Conservation (phyloP, 2,329 filamentous ascomycete genomes). For the Apiospora pterosperma region DNA sequence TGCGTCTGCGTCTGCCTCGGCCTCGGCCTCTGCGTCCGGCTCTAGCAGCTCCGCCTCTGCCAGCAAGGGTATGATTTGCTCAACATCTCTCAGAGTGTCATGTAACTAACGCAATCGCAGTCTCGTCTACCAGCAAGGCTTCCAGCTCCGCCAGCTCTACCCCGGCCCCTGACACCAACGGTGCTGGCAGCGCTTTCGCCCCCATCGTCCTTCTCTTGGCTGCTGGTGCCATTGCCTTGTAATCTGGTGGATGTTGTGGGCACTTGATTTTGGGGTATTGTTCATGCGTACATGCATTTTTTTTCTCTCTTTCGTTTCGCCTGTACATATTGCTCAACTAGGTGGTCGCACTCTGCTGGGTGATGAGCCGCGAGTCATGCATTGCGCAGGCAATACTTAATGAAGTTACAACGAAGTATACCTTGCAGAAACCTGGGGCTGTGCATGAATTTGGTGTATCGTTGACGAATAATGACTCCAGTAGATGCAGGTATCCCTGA, state of each 20-base stretch:
- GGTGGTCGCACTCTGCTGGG: not conserved
- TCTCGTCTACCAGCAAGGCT: too few species aligned
- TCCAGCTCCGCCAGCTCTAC: not conserved
- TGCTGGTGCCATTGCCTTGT: not conserved
- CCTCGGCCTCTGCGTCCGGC: not conserved
- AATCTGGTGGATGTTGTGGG: not conserved
- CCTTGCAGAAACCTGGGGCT: too few species aligned
- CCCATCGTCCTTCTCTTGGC: conserved; percentile 22
- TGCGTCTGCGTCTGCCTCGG: not conserved
- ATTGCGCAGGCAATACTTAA: not conserved
- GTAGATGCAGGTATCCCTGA: not conserved
- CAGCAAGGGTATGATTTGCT: not conserved
- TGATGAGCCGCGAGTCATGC: not conserved
- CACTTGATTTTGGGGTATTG: not conserved
- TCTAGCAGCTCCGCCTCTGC: not conserved
- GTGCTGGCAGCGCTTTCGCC: conserved; percentile 19
- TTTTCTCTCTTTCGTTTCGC: conserved; percentile 3
- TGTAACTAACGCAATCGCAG: not conserved
- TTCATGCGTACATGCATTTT: conserved; percentile 4
- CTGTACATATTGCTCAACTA: not conserved
- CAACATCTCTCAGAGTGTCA: too few species aligned
- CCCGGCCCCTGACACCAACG: conserved; percentile 23
- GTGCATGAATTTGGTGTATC: not conserved
- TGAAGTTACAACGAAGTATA: not conserved
- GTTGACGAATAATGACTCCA: not conserved